Conservation (phyloP, 1,284 basidiomycete species). For the Phylloboletellus chloephorus region DNA sequence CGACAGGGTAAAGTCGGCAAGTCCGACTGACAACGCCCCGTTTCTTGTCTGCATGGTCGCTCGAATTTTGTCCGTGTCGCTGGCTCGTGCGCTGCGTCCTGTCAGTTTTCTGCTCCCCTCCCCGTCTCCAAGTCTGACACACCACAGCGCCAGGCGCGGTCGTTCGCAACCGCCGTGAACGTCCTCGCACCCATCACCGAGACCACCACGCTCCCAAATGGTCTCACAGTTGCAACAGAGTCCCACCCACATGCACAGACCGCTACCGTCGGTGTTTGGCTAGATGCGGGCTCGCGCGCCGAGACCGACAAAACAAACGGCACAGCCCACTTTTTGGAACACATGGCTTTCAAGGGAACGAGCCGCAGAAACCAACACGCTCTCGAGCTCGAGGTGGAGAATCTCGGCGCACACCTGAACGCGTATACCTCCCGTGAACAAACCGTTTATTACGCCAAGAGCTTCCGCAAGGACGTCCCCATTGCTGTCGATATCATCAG, state of each 20-base stretch:
- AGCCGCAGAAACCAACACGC: slow-evolving; percentile 84
- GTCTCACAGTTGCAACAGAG: slow-evolving; percentile 90
- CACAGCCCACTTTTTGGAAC: slow-evolving; percentile 98
- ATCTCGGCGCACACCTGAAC: slow-evolving; percentile 95
- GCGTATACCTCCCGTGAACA: slow-evolving; percentile 99
- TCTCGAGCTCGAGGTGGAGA: slow-evolving; percentile 97
- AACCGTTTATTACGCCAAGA: slow-evolving; percentile 99
- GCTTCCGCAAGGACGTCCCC: slow-evolving; percentile 94
- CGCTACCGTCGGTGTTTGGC: slow-evolving; percentile 98
- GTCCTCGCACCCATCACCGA: slow-evolving; percentile 73
- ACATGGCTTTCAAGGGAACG: slow-evolving; percentile 97
- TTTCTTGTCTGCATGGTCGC: slow-evolving; percentile 48
- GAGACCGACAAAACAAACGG: slow-evolving; percentile 94
- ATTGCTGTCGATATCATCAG: slow-evolving; percentile 94
- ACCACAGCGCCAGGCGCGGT: slow-evolving; percentile 38
- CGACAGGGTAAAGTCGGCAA: too few relatives aligned
- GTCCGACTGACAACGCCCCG: too few relatives aligned
- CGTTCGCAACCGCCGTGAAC: slow-evolving; percentile 70
- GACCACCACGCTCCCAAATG: slow-evolving; percentile 86
- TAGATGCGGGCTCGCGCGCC: slow-evolving; percentile 95
- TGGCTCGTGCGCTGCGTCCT: slow-evolving; percentile 57
- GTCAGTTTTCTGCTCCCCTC: slow-evolving; percentile 35
- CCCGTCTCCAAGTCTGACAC: slow-evolving; percentile 9
- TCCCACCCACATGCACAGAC: slow-evolving; percentile 93
- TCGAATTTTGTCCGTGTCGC: slow-evolving; percentile 53